Conservation (phyloP, 306 rosid genomes). For the Cyamopsis tetragonoloba region DNA sequence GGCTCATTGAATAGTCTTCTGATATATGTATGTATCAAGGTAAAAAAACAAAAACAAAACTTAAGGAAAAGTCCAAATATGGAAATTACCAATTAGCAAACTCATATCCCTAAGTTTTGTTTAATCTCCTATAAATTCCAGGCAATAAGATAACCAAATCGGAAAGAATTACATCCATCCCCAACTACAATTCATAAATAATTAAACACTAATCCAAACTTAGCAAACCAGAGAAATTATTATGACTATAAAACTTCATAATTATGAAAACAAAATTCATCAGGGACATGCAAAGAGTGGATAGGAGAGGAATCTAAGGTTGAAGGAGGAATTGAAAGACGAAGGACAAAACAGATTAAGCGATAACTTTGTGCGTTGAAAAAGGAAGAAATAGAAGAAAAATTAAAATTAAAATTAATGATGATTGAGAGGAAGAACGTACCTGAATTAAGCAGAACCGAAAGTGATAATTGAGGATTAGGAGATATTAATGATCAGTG, state of each 20-base stretch:
- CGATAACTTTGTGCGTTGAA: not conserved
- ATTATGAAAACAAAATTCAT: not conserved
- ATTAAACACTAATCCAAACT: slow-evolving; percentile 20
- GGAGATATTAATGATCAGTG: slow-evolving; percentile 30
- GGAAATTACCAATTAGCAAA: not conserved
- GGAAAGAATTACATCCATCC: slow-evolving; percentile 11
- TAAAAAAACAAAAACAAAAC: not conserved
- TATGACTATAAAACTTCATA: not conserved
- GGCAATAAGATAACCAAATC: not conserved
- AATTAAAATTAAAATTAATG: not conserved
- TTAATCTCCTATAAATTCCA: not conserved
- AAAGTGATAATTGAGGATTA: slow-evolving; percentile 29
- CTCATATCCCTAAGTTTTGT: not conserved
- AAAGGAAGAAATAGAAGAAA: not conserved
- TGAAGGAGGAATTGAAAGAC: not conserved
- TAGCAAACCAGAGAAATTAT: slow-evolving; percentile 13
- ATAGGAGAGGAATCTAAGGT: not conserved
- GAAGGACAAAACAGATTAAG: slow-evolving; percentile 1
- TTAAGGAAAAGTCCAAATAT: not conserved
- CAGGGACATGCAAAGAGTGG: slow-evolving; percentile 13
- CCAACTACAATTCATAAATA: not conserved
- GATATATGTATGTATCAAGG: not conserved
- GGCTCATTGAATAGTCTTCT: slow-evolving; percentile 2
- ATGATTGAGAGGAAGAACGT: slow-evolving; percentile 12
- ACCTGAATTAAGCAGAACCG: slow-evolving; percentile 45